Conservation (phyloP, 805 yeast species). For the Lachancea lanzarotensis region DNA sequence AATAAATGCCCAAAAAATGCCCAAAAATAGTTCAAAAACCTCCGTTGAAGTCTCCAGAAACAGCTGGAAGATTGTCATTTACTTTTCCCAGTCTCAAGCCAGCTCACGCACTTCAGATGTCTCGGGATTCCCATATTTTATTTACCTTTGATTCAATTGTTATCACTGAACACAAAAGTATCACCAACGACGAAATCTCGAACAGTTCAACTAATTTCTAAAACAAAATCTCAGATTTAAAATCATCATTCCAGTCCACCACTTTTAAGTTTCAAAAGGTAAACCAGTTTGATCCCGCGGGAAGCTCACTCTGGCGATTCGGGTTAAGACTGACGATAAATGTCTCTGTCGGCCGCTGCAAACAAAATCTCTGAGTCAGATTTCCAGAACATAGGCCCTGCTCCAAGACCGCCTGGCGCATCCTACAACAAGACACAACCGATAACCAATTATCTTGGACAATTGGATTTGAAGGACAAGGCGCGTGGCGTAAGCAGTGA, state of each 20-base stretch:
- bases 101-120: no score
- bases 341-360: constrained; percentile 44
- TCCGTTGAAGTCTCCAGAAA: no score
- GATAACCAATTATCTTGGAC: constrained; percentile 30
- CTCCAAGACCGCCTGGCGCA: constrained; percentile 45
- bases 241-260: no score
- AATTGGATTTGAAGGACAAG: constrained; percentile 24
- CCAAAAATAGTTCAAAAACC: no score
- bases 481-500: background rate
- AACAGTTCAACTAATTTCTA: background rate
- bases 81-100: no score
- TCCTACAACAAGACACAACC: constrained; percentile 34
- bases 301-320: background rate
- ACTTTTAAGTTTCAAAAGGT: no score
- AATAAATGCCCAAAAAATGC: no score
- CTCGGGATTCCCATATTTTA: no score
- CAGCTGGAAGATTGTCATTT: no score
- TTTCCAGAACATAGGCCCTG: constrained; percentile 50
- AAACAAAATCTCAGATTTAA: background rate
- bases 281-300: no score
- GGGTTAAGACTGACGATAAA: constrained; percentile 8
- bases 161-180: no score
- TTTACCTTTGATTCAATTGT: no score
- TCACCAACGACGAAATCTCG: background rate
- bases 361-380: constrained; percentile 39